These are phyloP conservation scores for Trichoderma orchidacearum DNA, from an alignment of 495 filamentous ascomycete genomes.

Conservation along the genomic window DNA sequence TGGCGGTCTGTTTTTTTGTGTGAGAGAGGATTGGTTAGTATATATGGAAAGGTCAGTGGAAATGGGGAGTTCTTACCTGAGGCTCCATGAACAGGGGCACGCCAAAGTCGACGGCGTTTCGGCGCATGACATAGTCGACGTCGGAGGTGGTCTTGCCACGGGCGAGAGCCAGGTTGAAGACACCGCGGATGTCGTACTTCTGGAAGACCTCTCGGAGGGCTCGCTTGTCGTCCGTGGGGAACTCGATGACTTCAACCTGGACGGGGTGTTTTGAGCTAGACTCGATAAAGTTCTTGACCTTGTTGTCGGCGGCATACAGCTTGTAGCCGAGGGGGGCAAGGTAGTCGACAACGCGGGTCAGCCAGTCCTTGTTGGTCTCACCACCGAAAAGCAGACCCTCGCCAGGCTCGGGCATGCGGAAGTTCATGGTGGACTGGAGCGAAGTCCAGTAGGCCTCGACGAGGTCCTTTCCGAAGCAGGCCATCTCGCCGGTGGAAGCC, in stretches of 20 bases:
- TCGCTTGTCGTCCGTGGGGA: conserved; percentile 92
- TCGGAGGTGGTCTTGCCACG: conserved; percentile 76
- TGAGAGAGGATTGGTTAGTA: conserved; percentile 11
- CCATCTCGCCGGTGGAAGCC: conserved; percentile 93
- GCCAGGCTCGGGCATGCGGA: conserved; percentile 83
- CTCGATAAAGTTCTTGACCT: conserved; percentile 76
- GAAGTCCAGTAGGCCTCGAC: conserved; percentile 97
- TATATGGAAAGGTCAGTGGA: neutral
- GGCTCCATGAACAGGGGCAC: conserved; percentile 98
- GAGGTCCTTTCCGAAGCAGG: conserved; percentile 92
- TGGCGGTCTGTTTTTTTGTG: conserved; percentile 76
- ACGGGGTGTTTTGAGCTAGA: conserved; percentile 47
- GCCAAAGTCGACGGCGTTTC: conserved; percentile 96
- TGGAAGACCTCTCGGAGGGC: conserved; percentile 89
- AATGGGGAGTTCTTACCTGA: conserved; percentile 67
- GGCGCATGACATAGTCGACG: conserved; percentile 95
- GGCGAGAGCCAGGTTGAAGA: conserved; percentile 84
- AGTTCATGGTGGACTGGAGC: conserved; percentile 97
- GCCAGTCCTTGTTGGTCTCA: conserved; percentile 47
- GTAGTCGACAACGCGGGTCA: conserved; percentile 68
- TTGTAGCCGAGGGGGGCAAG: conserved; percentile 84
- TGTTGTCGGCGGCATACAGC: conserved; percentile 68
- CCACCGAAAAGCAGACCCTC: conserved; percentile 92
- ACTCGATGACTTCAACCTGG: conserved; percentile 83
- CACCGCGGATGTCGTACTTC: conserved; percentile 90